These are phyloP conservation scores for Talaromyces sp. DNA, from an alignment of 2,329 filamentous ascomycete species.

Conservation along the genomic window DNA sequence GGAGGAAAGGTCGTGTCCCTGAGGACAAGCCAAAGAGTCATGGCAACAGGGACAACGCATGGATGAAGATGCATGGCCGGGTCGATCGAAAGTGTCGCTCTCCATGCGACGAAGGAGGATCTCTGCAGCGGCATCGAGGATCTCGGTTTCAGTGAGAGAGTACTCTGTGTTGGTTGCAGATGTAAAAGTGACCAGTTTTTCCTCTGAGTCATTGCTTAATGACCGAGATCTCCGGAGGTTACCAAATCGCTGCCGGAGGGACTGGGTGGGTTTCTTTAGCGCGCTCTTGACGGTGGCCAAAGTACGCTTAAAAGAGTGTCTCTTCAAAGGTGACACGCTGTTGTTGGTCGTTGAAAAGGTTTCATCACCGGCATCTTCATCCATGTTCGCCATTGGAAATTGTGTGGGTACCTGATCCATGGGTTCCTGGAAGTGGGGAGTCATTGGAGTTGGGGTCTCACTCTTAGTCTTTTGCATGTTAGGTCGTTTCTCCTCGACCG, in stretches of 20 bases:
- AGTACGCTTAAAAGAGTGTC: neutral
- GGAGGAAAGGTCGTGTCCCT: conserved; percentile 2
- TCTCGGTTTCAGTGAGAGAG: conserved; percentile 4
- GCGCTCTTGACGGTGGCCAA: neutral
- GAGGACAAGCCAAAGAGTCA: neutral
- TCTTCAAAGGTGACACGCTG: neutral
- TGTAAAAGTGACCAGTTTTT: neutral
- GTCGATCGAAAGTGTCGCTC: neutral
- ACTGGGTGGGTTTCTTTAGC: neutral
- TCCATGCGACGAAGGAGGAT: conserved; percentile 4
- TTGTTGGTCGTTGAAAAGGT: neutral
- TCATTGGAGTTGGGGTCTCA: neutral
- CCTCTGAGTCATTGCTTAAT: neutral
- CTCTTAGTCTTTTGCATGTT: conserved; percentile 3
- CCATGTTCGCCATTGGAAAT: neutral
- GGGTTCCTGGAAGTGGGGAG: neutral
- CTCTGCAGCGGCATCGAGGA: conserved; percentile 4
- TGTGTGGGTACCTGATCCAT: neutral
- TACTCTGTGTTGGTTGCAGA: neutral
- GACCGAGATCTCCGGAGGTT: neutral
- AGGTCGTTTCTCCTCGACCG: neutral
- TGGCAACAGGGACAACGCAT: conserved; percentile 8
- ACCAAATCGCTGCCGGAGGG: neutral
- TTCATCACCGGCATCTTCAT: neutral
- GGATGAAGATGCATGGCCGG: neutral